Base-by-base conservation (phyloP, 108 stramenopile species). In the Pelagomonas calceolata region DNA sequence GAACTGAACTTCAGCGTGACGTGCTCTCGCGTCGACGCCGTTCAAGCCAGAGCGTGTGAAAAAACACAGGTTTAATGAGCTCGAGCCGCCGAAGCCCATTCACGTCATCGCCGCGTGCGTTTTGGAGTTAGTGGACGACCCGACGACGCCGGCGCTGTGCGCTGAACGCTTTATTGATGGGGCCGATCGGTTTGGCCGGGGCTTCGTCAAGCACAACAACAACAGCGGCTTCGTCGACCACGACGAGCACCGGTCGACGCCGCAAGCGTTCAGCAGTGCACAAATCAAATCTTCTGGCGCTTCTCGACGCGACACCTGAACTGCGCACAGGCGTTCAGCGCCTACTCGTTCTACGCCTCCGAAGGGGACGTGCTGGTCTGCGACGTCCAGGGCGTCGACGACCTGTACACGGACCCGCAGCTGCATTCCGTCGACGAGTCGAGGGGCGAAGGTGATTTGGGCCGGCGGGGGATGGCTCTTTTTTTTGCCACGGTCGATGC, bases 361-460 rank as follows among this genome's bases (percentile, higher is more conserved):
- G 63, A 85, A 67, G 92, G 92, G n/a, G 78, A 73, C 32, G 76
- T 89, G 44, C 82, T 92, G 43, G 92, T 92, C 43, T 90, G 88
- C 29, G 92, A 92, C 63, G 81, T 92, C 75, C 92, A 92, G 66
- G 92, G 92, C 33, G 89, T 92, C 10, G 89, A 85, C 0, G 90
- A 92, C 85, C 71, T 92, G 0, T 92, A 83, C 75, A 92, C 92
- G n/a, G 92, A 92, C 75, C 92, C 92, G 30, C 92, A 92, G 76
- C 65, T 77, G 33, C 72, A 76, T 12, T 85, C 85, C 4, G 73
- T 64, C 33, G 90, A 88, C 65, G 87, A 85, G 71, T 79, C 85
- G n/a, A 88, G 87, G 74, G 91, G 91, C 16, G 91, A 91, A 67
- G 89, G 86, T 21, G 91, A 91, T 68, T 76, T 91, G 30, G 91